Conservation (phyloP, 768 basidiomycete species). For the Pluteus cervinus region DNA sequence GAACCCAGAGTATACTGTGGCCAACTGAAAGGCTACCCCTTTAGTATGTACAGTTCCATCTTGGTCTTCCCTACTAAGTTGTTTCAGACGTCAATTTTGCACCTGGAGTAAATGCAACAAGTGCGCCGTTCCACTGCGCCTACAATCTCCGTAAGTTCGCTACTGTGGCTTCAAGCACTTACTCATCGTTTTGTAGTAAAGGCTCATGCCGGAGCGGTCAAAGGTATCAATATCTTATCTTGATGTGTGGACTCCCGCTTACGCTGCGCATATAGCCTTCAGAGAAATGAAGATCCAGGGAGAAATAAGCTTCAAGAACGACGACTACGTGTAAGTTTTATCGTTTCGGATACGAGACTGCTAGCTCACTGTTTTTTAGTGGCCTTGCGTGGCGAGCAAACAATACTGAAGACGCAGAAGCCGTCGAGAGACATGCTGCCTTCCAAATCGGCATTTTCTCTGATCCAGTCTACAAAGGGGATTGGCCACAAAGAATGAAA, state of each 20-base stretch:
- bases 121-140: slow-evolving; percentile 37
- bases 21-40: slow-evolving; percentile 31
- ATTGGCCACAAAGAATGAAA: slow-evolving; percentile 46
- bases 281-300: slow-evolving; percentile 41
- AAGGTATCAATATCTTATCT: slow-evolving; percentile 22
- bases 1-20: slow-evolving; percentile 41
- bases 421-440: slow-evolving; percentile 42
- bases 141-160: slow-evolving; percentile 34
- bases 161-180: neutral
- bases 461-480: slow-evolving; percentile 44
- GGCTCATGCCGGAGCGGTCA: slow-evolving; percentile 45
- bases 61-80: neutral
- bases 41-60: slow-evolving; percentile 23
- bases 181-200: slow-evolving; percentile 22
- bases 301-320: slow-evolving; percentile 50
- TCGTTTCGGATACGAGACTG: neutral
- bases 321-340: slow-evolving; percentile 37
- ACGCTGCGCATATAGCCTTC: slow-evolving; percentile 25
- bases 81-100: slow-evolving; percentile 30
- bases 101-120: slow-evolving; percentile 34
- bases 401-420: slow-evolving; percentile 35
- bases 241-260: neutral
- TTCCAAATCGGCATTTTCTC: slow-evolving; percentile 47
- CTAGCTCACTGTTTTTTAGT: slow-evolving; percentile 14
- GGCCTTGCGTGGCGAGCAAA: slow-evolving; percentile 42